Evolutionary conservation across 1,139 yeast species (phyloP).

Genomic region (Yamadazyma conglobata): DNA sequence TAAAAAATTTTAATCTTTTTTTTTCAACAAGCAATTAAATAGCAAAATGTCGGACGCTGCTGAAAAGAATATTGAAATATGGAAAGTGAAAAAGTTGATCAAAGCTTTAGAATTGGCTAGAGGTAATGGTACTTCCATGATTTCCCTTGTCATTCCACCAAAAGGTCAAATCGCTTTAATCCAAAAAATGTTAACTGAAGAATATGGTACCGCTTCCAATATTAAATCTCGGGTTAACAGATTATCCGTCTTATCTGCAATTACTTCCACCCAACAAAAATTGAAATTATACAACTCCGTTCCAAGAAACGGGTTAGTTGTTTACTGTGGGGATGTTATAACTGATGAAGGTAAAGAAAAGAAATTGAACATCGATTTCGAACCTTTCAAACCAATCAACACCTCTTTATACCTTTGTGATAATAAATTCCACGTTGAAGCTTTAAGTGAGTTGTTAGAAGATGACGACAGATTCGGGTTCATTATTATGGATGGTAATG

Average conservation of each 20-base stretch:
- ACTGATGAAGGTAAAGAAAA: constrained; percentile 97
- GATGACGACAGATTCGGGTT: constrained; percentile 95
- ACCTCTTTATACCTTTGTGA: constrained; percentile 94
- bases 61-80: constrained; percentile 94
- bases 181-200: constrained; percentile 93
- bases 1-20: constrained; percentile 3
- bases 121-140: constrained; percentile 99
- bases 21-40: neutral
- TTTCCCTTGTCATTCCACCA: constrained; percentile 92
- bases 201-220: constrained; percentile 97
- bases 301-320: constrained; percentile 90
- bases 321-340: constrained; percentile 97
- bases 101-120: constrained; percentile 84
- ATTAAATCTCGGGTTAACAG: constrained; percentile 97
- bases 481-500: constrained; percentile 99
- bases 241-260: constrained; percentile 90
- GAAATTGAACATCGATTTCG: constrained; percentile 91
- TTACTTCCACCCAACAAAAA: constrained; percentile 96
- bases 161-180: constrained; percentile 85
- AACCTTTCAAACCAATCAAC: constrained; percentile 97
- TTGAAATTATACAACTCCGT: constrained; percentile 84
- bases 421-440: constrained; percentile 97
- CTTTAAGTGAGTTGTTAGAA: constrained; percentile 87
- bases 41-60: constrained; percentile 38
- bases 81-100: constrained; percentile 96